Conservation (phyloP, 2,329 filamentous ascomycete species). For the Remersonia thermophila region DNA sequence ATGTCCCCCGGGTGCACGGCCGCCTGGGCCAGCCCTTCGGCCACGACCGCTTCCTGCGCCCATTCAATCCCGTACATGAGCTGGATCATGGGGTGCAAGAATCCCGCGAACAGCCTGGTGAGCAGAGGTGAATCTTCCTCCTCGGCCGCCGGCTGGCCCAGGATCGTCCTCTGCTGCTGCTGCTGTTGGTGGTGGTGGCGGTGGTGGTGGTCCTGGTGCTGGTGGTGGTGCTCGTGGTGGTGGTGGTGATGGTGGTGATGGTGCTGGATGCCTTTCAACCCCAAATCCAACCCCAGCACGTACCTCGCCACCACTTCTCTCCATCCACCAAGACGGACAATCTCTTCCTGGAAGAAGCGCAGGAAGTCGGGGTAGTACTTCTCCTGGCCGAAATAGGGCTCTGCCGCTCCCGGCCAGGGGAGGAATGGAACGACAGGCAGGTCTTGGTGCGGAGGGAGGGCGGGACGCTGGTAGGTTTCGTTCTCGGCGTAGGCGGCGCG, state of each 20-base stretch:
- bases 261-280: no score
- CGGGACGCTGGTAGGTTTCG: slow-evolving; percentile 50
- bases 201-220: no score
- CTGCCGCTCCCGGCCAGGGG: slow-evolving; percentile 41
- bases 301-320: slow-evolving; percentile 51
- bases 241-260: no score
- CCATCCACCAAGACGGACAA: slow-evolving; percentile 48
- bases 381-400: slow-evolving; percentile 48
- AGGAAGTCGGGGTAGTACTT: slow-evolving; percentile 61
- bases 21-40: slow-evolving; percentile 66
- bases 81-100: slow-evolving; percentile 73
- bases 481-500: slow-evolving; percentile 54
- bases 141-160: no score
- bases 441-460: slow-evolving; percentile 36
- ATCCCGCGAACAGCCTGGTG: slow-evolving; percentile 51
- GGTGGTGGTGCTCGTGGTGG: no score
- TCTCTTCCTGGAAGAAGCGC: slow-evolving; percentile 62
- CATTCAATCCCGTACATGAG: slow-evolving; percentile 79
- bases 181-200: no score
- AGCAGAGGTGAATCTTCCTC: slow-evolving; percentile 32
- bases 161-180: slow-evolving; percentile 42
- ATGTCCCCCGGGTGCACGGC: slow-evolving; percentile 54
- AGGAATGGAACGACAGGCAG: slow-evolving; percentile 30
- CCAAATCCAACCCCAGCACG: slow-evolving; percentile 40
- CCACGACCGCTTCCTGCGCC: slow-evolving; percentile 66